These are phyloP conservation scores for Nitzschia palea DNA, from an alignment of 108 stramenopile species.

Conservation along the genomic window DNA sequence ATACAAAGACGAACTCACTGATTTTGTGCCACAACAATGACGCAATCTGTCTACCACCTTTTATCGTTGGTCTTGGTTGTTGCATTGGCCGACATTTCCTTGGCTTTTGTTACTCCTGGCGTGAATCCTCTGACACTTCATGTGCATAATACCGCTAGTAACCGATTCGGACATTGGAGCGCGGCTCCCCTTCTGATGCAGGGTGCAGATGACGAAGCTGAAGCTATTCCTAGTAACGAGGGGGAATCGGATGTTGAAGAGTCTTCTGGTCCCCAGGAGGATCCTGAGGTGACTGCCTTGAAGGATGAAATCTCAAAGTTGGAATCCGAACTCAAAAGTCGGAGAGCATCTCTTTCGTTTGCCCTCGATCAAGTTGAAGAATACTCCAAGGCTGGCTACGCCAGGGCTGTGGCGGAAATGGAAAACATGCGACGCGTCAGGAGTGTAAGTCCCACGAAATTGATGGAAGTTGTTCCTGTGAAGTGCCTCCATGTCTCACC, in stretches of 20 bases:
- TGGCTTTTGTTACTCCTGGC: too few relatives aligned
- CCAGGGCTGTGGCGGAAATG: slow-evolving; percentile 77
- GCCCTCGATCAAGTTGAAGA: slow-evolving; percentile 57
- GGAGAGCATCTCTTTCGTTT: slow-evolving; percentile 39
- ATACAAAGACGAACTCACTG: too few relatives aligned
- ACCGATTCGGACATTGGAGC: too few relatives aligned
- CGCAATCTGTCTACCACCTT: too few relatives aligned
- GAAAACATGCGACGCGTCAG: slow-evolving; percentile 73
- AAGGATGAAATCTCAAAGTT: slow-evolving; percentile 66
- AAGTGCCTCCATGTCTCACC: neutral
- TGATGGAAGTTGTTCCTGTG: too few relatives aligned
- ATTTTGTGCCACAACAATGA: too few relatives aligned
- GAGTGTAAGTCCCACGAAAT: slow-evolving; percentile 42
- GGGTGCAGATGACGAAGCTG: neutral
- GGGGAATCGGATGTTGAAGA: slow-evolving; percentile 5
- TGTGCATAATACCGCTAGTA: too few relatives aligned
- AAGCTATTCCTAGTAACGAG: neutral
- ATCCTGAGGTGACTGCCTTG: slow-evolving; percentile 59
- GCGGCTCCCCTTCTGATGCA: slow-evolving; percentile 2
- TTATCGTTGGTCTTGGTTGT: too few relatives aligned
- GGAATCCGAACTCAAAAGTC: slow-evolving; percentile 58
- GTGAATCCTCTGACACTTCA: too few relatives aligned
- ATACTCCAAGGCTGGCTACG: slow-evolving; percentile 75
- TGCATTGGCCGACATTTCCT: too few relatives aligned
- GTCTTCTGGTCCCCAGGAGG: slow-evolving; percentile 18